Evolutionary conservation across 192 early-diverging fungal genomes (phyloP), one percentile per base, ranked within the genome.

Genomic region (Funneliformis mosseae): DNA sequence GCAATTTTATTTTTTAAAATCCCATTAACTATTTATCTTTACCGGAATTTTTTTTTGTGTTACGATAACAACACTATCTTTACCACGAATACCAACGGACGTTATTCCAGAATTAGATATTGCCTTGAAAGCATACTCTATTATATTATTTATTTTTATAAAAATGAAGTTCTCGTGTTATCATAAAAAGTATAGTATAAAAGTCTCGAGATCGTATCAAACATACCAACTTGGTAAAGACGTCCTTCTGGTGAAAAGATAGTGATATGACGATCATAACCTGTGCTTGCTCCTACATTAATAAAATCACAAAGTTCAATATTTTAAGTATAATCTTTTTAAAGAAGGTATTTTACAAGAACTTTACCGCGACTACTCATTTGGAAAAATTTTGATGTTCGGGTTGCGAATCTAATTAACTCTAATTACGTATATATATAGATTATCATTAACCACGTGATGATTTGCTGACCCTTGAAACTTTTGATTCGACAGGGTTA

Each of bases 61-160:
- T 75, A 94, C 95, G 63, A 99, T 91, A 45, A 99, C 97, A 50
- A 93, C 95, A 81, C 93, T 92, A 88, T 98, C 96, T 84, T 97
- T 94, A 67, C 98, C 98, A 74, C 96, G 92, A 50, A 99, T 92
- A 64, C 96, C 97, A 50, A 99, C 92, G 62, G 96, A 95, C 8
- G 98, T 99, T 82, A 97, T 87, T 61, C 97, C 97, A 28, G 95
- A 91, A 84, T 97, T 98, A 43, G 96, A 93, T 81, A 99, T 99
- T n/a, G 98, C 98, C 87, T 99, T 99, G 88, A 99, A 99, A 48
- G 98, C 97, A 89, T 99, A 99, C 84, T 99, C 98, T 97, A 80
- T 28, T 63, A n/a, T n/a, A n/a, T n/a, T n/a, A 33, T 33, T 33
- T 33, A 33, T 2, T 33, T 33, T 2, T 2, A 33, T 2, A 33